Base-by-base conservation (phyloP, 352 stramenopile genomes). In the Pythium sukuiense region DNA sequence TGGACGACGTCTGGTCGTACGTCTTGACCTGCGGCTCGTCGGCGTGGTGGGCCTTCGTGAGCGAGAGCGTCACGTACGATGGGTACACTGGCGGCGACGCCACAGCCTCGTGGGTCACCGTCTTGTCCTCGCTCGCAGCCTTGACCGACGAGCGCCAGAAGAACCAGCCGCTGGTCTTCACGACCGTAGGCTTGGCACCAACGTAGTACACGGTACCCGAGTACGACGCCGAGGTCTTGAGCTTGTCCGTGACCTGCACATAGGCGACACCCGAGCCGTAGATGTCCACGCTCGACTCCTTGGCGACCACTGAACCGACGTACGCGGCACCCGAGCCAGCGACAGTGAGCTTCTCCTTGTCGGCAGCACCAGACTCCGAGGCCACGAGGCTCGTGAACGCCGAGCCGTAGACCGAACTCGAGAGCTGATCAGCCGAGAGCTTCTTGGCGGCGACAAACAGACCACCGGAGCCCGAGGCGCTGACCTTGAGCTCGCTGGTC, bases 61-160 rank as follows among this genome's bases (percentile, higher is more conserved):
- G 60, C 60, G 59, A 37, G 29, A 64, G 11, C 37, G 54, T 49
- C 1, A 71, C 46, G 59, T 71, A 63, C 52, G n/a, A 43, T 12
- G 65, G 64, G 64, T 70, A 70, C 39, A 65, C 57, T 5, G 49
- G 14, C 20, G 65, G 65, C 59, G 59, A 55, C 2, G 59, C 12
- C 12, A 60, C 49, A 3, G 63, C 59, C 55, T 76, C 72, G 68
- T 76, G 75, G 16, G 75, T 65, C 29, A 75, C n/a, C 33, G 76
- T 63, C 67, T 73, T 76, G 67, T 85, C 81, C 33, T 71, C 65
- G 26, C 57, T 58, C 6, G 76, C 70, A 6, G 69, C 70, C 59
- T 81, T 76, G 29, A 86, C 77, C 27, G 77, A 78, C 39, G 76
- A 75, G 29, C 77, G 73, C 77, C 77, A 88, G 63, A 84, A 86